Percentiles rank a stretch among this genome's conserved stretches.
phyloP scores from a whole-genome alignment of 805 yeast genomes.

The Phaffomyces thermotolerans region DNA sequence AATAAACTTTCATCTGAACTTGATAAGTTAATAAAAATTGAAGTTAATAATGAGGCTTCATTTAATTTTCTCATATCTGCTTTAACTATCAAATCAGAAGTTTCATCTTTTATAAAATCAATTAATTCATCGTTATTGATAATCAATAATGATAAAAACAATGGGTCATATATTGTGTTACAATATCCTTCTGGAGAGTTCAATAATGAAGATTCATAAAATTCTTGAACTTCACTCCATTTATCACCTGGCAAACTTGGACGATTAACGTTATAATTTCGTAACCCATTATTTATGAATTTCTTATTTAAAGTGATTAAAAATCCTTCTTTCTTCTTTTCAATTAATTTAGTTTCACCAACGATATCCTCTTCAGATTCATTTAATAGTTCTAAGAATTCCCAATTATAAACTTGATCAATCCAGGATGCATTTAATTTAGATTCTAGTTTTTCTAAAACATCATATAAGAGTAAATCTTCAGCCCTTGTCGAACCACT shows the following conservation, averaged over 20 bases:
- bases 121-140: conserved; percentile 62
- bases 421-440: conserved; percentile 54
- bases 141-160: conserved; percentile 55
- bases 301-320: conserved; percentile 44
- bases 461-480: conserved; percentile 53
- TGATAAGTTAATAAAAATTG: conserved; percentile 40
- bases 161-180: conserved; percentile 50
- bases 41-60: conserved; percentile 49
- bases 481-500: conserved; percentile 54
- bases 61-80: conserved; percentile 51
- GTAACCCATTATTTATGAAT: conserved; percentile 42
- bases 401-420: conserved; percentile 58
- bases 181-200: conserved; percentile 19
- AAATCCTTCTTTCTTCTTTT: conserved; percentile 39
- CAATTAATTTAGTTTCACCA: conserved; percentile 41
- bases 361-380: conserved; percentile 39
- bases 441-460: conserved; percentile 54
- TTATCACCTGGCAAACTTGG: conserved; percentile 25
- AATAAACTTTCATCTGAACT: conserved; percentile 24
- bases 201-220: conserved; percentile 21
- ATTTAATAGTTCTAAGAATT: conserved; percentile 35
- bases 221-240: conserved; percentile 26
- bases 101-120: conserved; percentile 25
- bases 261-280: conserved; percentile 25
- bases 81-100: conserved; percentile 17